Conservation (phyloP, 345 rosid species). For the Rhizophora mangle region DNA sequence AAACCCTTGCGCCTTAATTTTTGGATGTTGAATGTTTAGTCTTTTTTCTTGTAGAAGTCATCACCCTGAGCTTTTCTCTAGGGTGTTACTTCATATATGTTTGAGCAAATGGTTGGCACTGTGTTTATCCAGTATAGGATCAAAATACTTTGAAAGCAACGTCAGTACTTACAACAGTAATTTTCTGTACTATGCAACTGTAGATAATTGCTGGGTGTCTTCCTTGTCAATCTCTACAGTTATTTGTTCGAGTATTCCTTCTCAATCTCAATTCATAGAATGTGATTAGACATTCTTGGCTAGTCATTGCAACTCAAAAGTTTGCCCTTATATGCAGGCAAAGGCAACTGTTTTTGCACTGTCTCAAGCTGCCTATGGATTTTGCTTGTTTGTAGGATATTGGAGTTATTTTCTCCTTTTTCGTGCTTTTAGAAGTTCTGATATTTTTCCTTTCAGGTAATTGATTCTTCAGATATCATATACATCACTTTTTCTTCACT, state of each 20-base stretch:
- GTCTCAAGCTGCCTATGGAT: slow-evolving; percentile 85
- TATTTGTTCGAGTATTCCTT: not conserved
- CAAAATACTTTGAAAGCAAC: not conserved
- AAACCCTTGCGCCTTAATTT: not conserved
- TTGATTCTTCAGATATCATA: slow-evolving; percentile 14
- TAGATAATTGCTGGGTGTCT: too few relatives aligned
- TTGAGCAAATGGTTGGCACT: not conserved
- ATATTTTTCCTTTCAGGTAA: slow-evolving; percentile 90
- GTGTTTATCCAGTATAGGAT: not conserved
- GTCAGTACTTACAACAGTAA: not conserved
- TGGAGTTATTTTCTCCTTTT: slow-evolving; percentile 78
- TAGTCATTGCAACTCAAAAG: too few relatives aligned
- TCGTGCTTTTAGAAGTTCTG: slow-evolving; percentile 40
- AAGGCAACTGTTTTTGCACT: slow-evolving; percentile 61
- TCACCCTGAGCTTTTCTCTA: not conserved
- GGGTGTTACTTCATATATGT: not conserved
- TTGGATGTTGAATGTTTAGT: not conserved
- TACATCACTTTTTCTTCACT: slow-evolving; percentile 9
- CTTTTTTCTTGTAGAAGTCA: not conserved
- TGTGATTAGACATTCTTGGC: not conserved
- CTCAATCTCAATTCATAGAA: not conserved
- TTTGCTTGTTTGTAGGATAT: slow-evolving; percentile 67
- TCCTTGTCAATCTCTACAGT: not conserved
- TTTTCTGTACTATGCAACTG: not conserved
- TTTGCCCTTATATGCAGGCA: slow-evolving; percentile 39